These are phyloP conservation scores for Ophiocordyceps camponoti-saundersi DNA, from an alignment of 2,329 filamentous ascomycete species.

Conservation along the genomic window DNA sequence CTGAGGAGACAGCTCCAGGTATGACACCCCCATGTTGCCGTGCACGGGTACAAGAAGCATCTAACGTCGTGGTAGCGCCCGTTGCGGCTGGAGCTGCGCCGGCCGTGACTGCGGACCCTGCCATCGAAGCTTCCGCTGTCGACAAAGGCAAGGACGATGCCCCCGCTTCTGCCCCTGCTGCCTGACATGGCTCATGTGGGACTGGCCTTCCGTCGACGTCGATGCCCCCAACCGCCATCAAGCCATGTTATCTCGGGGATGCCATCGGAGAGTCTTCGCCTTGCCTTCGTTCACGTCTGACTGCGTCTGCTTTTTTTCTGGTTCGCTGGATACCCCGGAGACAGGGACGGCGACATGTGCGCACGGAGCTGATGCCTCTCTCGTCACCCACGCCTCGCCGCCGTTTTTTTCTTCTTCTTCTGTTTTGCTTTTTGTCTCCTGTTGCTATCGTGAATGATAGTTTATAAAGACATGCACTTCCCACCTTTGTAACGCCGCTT, in stretches of 20 bases:
- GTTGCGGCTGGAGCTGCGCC: slow-evolving; percentile 11
- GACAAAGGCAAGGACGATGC: slow-evolving; percentile 11
- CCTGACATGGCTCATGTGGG: slow-evolving; percentile 4
- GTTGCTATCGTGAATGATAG: slow-evolving; percentile 3
- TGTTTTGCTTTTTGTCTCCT: slow-evolving; percentile 3
- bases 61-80: slow-evolving; percentile 9
- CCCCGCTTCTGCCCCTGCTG: slow-evolving; percentile 7
- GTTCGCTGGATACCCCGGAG: slow-evolving; percentile 8
- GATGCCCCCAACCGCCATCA: neutral
- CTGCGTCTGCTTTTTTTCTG: neutral
- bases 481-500: neutral
- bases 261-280: neutral
- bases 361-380: slow-evolving; percentile 11
- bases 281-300: neutral
- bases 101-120: slow-evolving; percentile 9
- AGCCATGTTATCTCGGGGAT: neutral
- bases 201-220: neutral
- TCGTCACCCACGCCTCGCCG: slow-evolving; percentile 6
- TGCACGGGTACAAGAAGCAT: neutral
- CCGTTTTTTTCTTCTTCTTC: slow-evolving; percentile 1
- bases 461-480: neutral
- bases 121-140: slow-evolving; percentile 10
- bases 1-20: slow-evolving; percentile 10
- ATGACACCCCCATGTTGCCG: neutral
- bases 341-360: slow-evolving; percentile 4